phyloP scores from a whole-genome alignment of 352 stramenopile genomes.

The Globisporangium parvum region DNA sequence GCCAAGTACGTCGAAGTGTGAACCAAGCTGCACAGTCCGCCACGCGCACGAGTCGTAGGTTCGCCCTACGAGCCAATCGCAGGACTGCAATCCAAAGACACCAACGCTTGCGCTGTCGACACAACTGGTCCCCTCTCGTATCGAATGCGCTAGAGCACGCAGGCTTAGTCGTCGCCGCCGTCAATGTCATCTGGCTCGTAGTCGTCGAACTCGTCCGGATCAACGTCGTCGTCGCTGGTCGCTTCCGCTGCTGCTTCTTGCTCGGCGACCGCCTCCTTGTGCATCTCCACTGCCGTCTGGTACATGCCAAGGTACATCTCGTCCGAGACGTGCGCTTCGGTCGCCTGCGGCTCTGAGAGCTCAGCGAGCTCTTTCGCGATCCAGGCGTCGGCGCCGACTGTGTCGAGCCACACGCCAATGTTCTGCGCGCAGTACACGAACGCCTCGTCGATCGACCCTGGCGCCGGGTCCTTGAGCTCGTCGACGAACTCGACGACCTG shows the following conservation, averaged over 20 bases:
- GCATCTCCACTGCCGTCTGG: constrained; percentile 80
- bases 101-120: too few relatives aligned
- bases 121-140: too few relatives aligned
- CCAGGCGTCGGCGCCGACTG: constrained; percentile 71
- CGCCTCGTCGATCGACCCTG: constrained; percentile 79
- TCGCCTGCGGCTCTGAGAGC: constrained; percentile 36
- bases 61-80: too few relatives aligned
- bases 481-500: constrained; percentile 80
- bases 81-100: too few relatives aligned
- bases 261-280: constrained; percentile 54
- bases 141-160: background rate
- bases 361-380: constrained; percentile 77
- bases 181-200: constrained; percentile 49
- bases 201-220: constrained; percentile 40
- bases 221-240: constrained; percentile 27
- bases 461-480: constrained; percentile 62
- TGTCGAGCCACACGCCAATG: constrained; percentile 83
- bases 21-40: too few relatives aligned
- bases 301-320: constrained; percentile 89
- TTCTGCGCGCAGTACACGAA: constrained; percentile 77
- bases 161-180: constrained; percentile 35
- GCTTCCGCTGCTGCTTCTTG: constrained; percentile 19
- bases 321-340: constrained; percentile 46
- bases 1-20: constrained; percentile 93
- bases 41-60: too few relatives aligned